phyloP scores from a whole-genome alignment of 108 stramenopile species.

The Cyclotella baltica region DNA sequence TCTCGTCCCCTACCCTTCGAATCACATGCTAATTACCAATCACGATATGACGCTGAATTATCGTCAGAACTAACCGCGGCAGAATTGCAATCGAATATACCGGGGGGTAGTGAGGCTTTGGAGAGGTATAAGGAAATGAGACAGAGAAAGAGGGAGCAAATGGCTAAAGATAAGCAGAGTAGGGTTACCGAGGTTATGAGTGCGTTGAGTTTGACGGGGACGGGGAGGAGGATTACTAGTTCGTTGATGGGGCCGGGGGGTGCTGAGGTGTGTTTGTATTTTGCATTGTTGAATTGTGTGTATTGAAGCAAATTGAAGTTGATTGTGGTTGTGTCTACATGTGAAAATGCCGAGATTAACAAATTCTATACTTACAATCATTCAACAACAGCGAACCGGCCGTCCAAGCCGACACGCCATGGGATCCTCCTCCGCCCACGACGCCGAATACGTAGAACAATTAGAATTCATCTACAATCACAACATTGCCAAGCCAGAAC shows the following conservation, averaged over 20 bases:
- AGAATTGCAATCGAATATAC: conserved; percentile 58
- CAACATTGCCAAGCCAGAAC: conserved; percentile 63
- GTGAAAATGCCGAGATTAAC: too few species aligned
- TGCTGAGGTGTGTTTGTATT: conserved; percentile 57
- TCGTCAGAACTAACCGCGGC: conserved; percentile 55
- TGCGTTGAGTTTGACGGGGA: conserved; percentile 65
- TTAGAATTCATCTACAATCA: conserved; percentile 85
- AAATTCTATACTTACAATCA: too few species aligned
- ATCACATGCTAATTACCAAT: conserved; percentile 67
- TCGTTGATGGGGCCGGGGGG: conserved; percentile 92
- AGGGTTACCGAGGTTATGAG: conserved; percentile 87
- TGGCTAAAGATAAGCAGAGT: conserved; percentile 89
- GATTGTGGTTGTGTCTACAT: too few species aligned
- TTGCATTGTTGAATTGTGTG: neutral
- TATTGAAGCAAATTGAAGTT: neutral
- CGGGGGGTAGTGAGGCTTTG: conserved; percentile 66
- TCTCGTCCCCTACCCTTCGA: conserved; percentile 75
- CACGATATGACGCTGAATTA: conserved; percentile 68
- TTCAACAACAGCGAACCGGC: conserved; percentile 60
- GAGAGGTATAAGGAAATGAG: conserved; percentile 73
- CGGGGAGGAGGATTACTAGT: conserved; percentile 85
- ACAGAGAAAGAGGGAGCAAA: conserved; percentile 80
- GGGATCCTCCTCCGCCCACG: conserved; percentile 64
- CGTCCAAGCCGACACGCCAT: conserved; percentile 67
- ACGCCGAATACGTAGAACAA: conserved; percentile 87